phyloP scores from a whole-genome alignment of 2,329 filamentous ascomycete species.

The Diaporthe longicolla region DNA sequence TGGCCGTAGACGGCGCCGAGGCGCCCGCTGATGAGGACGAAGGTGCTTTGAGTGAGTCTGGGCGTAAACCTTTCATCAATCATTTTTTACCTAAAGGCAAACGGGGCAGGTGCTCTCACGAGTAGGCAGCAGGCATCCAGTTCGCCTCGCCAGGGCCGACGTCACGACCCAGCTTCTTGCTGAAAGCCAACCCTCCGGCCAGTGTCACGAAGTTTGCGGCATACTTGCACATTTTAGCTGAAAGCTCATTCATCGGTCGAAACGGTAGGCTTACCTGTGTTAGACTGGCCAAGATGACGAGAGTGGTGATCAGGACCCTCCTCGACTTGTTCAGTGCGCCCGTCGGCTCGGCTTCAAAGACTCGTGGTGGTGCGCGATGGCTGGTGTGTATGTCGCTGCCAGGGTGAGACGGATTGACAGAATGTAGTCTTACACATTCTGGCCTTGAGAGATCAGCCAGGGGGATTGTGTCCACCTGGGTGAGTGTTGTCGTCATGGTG shows the following conservation, averaged over 20 bases:
- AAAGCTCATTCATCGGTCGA: accelerated
- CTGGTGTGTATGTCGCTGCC: background rate
- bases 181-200: constrained; percentile 49
- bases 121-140: constrained; percentile 57
- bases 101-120: constrained; percentile 46
- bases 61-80: too few species aligned
- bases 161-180: constrained; percentile 47
- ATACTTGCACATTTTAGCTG: constrained; percentile 44
- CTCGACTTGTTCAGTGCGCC: constrained; percentile 32
- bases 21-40: constrained; percentile 66
- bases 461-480: background rate
- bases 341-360: constrained; percentile 30
- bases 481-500: background rate
- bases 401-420: background rate
- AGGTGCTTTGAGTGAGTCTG: constrained; percentile 65
- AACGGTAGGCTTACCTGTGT: background rate
- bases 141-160: constrained; percentile 52
- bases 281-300: constrained; percentile 37
- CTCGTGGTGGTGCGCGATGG: background rate
- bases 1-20: constrained; percentile 68
- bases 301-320: constrained; percentile 30
- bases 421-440: background rate
- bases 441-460: background rate
- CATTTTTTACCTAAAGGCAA: too few species aligned
- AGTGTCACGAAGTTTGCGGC: constrained; percentile 51